A percentile compares a stretch with the other conserved stretches of the same genome.
Evolutionary conservation across 2,329 filamentous ascomycete genomes (phyloP).

Genomic region (Akanthomyces lecanii): DNA sequence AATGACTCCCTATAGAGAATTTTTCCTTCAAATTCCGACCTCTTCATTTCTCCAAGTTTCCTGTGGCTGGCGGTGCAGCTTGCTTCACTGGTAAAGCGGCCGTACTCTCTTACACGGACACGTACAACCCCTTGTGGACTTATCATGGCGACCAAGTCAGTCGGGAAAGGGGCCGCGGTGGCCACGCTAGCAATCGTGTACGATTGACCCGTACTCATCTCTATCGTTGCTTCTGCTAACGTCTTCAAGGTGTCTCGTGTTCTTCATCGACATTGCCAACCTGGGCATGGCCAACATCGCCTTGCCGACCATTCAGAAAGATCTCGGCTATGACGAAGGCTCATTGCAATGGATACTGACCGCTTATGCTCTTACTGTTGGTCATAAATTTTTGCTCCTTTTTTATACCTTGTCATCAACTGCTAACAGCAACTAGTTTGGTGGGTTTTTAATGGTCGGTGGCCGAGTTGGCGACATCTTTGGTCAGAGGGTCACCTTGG

Average conservation of each 20-base stretch:
- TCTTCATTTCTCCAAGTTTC: too few relatives aligned
- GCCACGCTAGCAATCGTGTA: not conserved
- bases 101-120: too few relatives aligned
- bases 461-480: slow-evolving; percentile 18
- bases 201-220: not conserved
- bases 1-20: too few relatives aligned
- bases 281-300: slow-evolving; percentile 19
- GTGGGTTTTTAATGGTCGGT: slow-evolving; percentile 17
- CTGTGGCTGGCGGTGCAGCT: too few relatives aligned
- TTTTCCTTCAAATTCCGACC: too few relatives aligned
- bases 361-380: slow-evolving; percentile 16
- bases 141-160: not conserved
- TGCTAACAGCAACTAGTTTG: slow-evolving; percentile 5
- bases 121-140: not conserved
- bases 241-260: slow-evolving; percentile 13
- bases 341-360: slow-evolving; percentile 19
- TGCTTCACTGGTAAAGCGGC: too few relatives aligned
- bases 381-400: not conserved
- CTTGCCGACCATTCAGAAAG: slow-evolving; percentile 18
- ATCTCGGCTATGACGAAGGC: slow-evolving; percentile 16
- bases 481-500: slow-evolving; percentile 13
- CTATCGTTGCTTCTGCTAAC: not conserved
- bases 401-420: not conserved
- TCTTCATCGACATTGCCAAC: slow-evolving; percentile 19
- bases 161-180: not conserved